Base-by-base conservation (phyloP, 1,284 basidiomycete genomes). In the Ganoderma resinaceum region DNA sequence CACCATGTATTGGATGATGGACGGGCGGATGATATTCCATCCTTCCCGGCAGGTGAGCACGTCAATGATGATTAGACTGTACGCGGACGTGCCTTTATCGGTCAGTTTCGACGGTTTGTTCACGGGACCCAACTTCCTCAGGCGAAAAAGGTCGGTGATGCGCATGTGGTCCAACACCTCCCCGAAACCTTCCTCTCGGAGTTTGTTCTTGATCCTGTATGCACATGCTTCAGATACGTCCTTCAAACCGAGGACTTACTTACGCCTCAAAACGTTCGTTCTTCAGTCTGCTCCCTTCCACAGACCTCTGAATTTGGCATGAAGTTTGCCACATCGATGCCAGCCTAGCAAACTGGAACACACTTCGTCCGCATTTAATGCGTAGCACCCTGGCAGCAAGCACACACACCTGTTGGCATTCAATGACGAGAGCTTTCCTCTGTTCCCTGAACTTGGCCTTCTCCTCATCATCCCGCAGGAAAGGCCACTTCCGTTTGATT, bases 121-220 rank as follows among this genome's bases (percentile, higher is more conserved):
- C n/a, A 66, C 60, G 23, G 23, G 2, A 12, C 33, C 33, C n/a
- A 61, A 11, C 33, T 57, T 62, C 26, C 31, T 57, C 7, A 40
- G 40, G 26, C 29, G 38, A 4, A n/a, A 20, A 2, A n/a, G 2
- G 12, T 57, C 52, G 11, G 7, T 20, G 7, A 31, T 2, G 18
- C 16, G 16, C 62, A 63, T 53, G 23, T 26, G 26, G 11, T 49
- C 29, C 16, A 59, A 33, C 26, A 62, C 66, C 6, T 67, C 66
- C 16, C 29, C 62, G 26, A 43, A 67, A 20, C 66, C 66, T 37
- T 67, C 66, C 29, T 60, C 43, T 7, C 61, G 62, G 1, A 67
- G 43, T 26, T 53, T 63, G 2, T 33, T n/a, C 11, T 40, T 26
- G 38, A 67, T 37, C 1, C 66, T 67, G 26, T 14, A 14, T 20